Base-by-base conservation (phyloP, 1,284 basidiomycete species). In the Leccinum solheimii region DNA sequence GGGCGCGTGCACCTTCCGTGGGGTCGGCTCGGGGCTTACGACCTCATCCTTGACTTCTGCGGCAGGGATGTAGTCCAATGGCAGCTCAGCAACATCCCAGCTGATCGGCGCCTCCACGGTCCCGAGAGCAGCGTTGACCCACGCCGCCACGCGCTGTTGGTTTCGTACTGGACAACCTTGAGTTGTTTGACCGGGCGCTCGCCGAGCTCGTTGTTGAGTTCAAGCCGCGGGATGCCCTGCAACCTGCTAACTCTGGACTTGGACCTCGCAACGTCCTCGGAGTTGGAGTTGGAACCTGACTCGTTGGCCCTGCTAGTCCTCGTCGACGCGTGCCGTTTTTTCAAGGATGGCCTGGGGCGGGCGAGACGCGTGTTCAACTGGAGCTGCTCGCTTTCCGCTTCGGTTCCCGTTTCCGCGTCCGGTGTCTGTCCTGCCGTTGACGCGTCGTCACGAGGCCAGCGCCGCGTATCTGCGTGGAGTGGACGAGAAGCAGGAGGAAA, bases 121-220 rank as follows among this genome's bases (percentile, higher is more conserved):
- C 34, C 60, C 73, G 3, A 72, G 68, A 0, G 71, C 67, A 4
- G 61, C 60, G 16, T 72, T 73, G 26, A 72, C 56, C 6, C 58
- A 32, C 23, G 23, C 23, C 23, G 23, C 23, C 23, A 23, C 5
- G 36, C 57, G 4, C 60, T 3, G 14, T 71, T 65, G 5, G 62
- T 36, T 23, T 73, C 70, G 21, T 72, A 72, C n/a, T 34, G 55
- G 45, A 72, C 59, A 1, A 58, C 10, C 21, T 61, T 75, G 52
- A 63, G 36, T 16, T 61, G 68, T 58, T 69, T 75, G 26, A 55
- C 27, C 1, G 56, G 32, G 16, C 67, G 67, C 13, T 59, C 70
- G 2, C 14, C 49, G 8, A 26, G 8, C 49, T 50, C 49, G 49
- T 73, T 16, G 50, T 30, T 2, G 55, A 65, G 61, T 9, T 55